Evolutionary conservation across 495 filamentous ascomycete genomes (phyloP), one percentile per base, ranked within the genome.

Genomic region (Bryoglossum gracile): DNA sequence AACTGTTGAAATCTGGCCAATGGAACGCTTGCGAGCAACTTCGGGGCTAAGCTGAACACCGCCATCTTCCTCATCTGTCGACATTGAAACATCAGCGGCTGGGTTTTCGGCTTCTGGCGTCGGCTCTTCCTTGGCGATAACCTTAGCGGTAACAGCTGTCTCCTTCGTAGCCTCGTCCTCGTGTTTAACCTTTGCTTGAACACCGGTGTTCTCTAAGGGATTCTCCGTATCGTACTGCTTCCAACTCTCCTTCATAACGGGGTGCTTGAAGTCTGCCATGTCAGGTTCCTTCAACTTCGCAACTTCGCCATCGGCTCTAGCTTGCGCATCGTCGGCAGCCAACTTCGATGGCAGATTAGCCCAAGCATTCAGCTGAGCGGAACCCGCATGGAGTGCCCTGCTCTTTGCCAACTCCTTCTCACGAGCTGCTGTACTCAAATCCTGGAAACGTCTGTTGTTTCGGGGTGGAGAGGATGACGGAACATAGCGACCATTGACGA

Each of bases 191-290:
- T 19, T 44, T 23, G 26, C 10, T 44, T 22, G 42, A 17, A 23
- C 18, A 34, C 50, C 50, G 28, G 53, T 56, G 18, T 43, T 50
- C 5, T 25, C 14, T 17, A 46, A 40, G 8, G 46, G 41, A 35
- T 54, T 45, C 3, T 54, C 50, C 14, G 44, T 40, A 18, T 33
- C 30, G 3, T 54, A 57, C 36, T 60, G 33, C 21, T 54, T 50
- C 48, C 56, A 60, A 3, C 51, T 61, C 2, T 57, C 57, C 23
- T 48, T 38, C 26, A 54, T 48, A 8, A 21, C 26, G 13, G 56
- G 53, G 14, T 48, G 46, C n/a, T 13, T 24, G 19, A 46, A 40
- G 14, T 39, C 28, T 11, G 35, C 28, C 8, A 36, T 22, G 37
- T 44, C 17, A 11, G 25, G 22, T 1, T 14, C 8, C 30, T 26